phyloP scores from a whole-genome alignment of 345 rosid species.

The Camelina laxa region DNA sequence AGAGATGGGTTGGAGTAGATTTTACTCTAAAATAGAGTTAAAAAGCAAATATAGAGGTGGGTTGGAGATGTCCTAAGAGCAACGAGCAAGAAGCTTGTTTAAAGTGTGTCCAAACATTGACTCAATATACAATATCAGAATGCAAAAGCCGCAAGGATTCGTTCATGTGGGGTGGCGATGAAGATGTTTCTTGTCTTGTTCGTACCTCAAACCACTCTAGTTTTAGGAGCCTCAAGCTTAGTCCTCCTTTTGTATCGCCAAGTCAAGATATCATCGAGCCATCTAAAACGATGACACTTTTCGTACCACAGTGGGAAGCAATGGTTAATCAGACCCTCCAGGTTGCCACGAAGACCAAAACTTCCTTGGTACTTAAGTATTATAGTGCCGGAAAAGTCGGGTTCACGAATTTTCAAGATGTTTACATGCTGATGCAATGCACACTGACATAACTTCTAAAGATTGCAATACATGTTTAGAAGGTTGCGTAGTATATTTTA shows the following conservation, averaged over 20 bases:
- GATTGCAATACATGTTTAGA: conserved; percentile 42
- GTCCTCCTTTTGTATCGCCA: no score
- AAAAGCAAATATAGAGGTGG: no score
- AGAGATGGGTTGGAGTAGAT: no score
- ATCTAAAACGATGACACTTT: conserved; percentile 22
- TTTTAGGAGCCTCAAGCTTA: conserved; percentile 31
- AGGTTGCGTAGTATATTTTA: neutral
- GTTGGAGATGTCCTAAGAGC: no score
- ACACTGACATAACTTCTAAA: conserved; percentile 46
- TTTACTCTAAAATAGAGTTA: no score
- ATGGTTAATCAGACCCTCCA: conserved; percentile 5
- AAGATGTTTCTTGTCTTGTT: conserved; percentile 31
- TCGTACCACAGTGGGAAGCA: conserved; percentile 35
- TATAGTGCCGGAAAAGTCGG: conserved; percentile 36
- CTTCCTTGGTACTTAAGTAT: conserved; percentile 36
- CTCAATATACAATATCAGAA: neutral
- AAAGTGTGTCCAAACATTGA: conserved; percentile 15
- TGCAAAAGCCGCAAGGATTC: conserved; percentile 48
- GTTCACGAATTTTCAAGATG: neutral
- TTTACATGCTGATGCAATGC: conserved; percentile 52
- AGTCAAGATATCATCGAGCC: neutral
- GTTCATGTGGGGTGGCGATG: neutral
- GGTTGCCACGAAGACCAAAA: neutral
- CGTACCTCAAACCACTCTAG: no score
- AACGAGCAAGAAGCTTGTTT: conserved; percentile 22